These are phyloP conservation scores for Ilex asprella DNA, from an alignment of 257 asterid species.

Conservation along the genomic window DNA sequence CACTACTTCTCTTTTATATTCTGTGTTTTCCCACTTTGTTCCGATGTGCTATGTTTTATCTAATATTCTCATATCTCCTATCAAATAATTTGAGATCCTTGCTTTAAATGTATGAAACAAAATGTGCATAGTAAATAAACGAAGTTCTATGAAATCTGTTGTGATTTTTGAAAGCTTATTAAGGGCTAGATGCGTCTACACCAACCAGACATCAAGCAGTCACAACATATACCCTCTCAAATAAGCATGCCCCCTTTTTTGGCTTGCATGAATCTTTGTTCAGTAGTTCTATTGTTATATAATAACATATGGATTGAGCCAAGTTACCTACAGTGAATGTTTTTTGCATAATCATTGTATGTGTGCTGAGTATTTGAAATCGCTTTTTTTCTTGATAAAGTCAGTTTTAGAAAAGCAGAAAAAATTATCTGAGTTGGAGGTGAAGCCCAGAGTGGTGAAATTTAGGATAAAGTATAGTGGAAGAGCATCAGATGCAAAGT, in stretches of 20 bases:
- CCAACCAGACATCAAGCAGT: too few species aligned
- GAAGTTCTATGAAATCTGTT: too few species aligned
- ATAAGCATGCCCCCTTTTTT: background rate
- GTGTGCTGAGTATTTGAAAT: background rate
- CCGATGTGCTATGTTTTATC: too few species aligned
- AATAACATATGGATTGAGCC: background rate
- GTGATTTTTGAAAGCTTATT: too few species aligned
- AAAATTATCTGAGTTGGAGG: slow-evolving; percentile 16
- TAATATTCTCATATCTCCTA: too few species aligned
- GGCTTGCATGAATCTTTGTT: background rate
- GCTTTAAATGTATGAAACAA: too few species aligned
- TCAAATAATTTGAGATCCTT: too few species aligned
- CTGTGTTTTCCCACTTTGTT: too few species aligned
- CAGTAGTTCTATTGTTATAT: background rate
- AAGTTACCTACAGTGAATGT: background rate
- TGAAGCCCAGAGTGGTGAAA: slow-evolving; percentile 24
- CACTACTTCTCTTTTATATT: too few species aligned
- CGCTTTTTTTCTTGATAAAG: background rate
- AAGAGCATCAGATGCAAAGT: slow-evolving; percentile 14
- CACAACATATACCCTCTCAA: background rate
- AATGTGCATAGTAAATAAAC: too few species aligned
- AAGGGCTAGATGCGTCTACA: too few species aligned
- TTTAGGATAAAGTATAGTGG: slow-evolving; percentile 30
- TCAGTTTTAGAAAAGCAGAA: slow-evolving; percentile 24
- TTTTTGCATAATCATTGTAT: too few species aligned